Base-by-base conservation (phyloP, 208 protist genomes). In the Trypanosoma avium region DNA sequence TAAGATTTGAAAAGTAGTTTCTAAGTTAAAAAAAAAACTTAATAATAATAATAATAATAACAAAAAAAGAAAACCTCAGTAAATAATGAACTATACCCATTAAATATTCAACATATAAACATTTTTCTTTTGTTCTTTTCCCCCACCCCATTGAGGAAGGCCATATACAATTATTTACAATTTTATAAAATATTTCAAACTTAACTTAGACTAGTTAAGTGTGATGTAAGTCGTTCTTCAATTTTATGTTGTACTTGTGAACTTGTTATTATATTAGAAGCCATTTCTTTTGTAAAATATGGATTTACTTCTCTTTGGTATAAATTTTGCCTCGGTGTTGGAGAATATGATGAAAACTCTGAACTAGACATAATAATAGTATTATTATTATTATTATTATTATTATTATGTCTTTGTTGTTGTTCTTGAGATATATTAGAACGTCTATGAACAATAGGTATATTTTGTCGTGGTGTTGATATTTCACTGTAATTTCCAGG, bases 161-260 rank as follows among this genome's bases (percentile, higher is more conserved):
- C n/a, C n/a, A n/a, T n/a, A n/a, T n/a, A 36, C 12, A 27, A 27
- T 29, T 55, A 21, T 12, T 55, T 8, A 17, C 3, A 3, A 36
- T 7, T 55, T 35, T 55, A 42, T n/a, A 15, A 8, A 42, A 21
- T 15, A 50, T 10, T 1, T 30, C 8, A 19, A 3, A 2, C 24
- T 3, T 26, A 17, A 4, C 35, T 43, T 40, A 30, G 8, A 15
- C 21, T 35, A 48, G 33, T 19, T 3, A 65, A 29, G 7, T 55
- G 48, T 36, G 48, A 46, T 19, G 30, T 21, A 17, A 65, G 47
- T 1, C 48, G 48, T 26, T 65, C 48, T 33, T 65, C 48, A 22
- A 65, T 56, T 22, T 46, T 27, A 6, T 40, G 60, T 48, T 65
- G 47, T 32, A 54, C 46, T 48, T 55, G 60, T 26, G 48, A 54